Conservation (phyloP, 768 basidiomycete species). For the Pulveroboletus sp. region DNA sequence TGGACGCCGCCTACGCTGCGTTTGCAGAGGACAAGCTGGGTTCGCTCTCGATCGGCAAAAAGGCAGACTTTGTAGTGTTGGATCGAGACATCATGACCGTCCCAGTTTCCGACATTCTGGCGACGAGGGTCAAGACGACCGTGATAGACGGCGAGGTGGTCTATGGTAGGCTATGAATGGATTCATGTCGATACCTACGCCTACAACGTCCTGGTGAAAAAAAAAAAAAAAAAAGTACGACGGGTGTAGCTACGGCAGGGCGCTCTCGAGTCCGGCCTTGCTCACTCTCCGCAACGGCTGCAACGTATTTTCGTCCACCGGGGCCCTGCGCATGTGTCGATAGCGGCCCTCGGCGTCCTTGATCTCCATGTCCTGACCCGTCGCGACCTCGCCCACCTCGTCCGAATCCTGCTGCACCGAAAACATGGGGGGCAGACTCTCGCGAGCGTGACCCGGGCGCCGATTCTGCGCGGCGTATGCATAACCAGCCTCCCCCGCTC, state of each 20-base stretch:
- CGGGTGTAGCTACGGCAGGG: conserved; percentile 22
- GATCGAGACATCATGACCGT: conserved; percentile 77
- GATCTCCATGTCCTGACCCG: conserved; percentile 86
- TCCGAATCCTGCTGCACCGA: conserved; percentile 26
- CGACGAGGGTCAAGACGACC: conserved; percentile 64
- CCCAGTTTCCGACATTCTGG: conserved; percentile 55
- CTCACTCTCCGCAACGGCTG: conserved; percentile 89
- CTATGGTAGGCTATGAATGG: conserved; percentile 44
- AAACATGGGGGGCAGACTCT: conserved; percentile 50
- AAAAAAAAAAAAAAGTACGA: no score
- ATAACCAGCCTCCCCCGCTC: conserved; percentile 36
- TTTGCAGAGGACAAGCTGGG: conserved; percentile 72
- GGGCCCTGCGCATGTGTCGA: conserved; percentile 80
- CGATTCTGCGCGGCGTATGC: conserved; percentile 45
- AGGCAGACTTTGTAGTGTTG: conserved; percentile 84
- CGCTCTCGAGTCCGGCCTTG: conserved; percentile 89
- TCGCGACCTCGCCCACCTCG: conserved; percentile 32
- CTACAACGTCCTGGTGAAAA: no score
- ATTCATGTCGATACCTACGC: conserved; percentile 11
- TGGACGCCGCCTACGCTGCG: conserved; percentile 84
- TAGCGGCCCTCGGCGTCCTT: conserved; percentile 83
- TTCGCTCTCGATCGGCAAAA: conserved; percentile 70
- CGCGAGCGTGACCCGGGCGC: conserved; percentile 63
- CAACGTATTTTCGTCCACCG: conserved; percentile 82
- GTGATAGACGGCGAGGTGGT: conserved; percentile 69